These are phyloP conservation scores for Nitzschia inconspicua DNA, from an alignment of 108 stramenopile species.

Conservation along the genomic window DNA sequence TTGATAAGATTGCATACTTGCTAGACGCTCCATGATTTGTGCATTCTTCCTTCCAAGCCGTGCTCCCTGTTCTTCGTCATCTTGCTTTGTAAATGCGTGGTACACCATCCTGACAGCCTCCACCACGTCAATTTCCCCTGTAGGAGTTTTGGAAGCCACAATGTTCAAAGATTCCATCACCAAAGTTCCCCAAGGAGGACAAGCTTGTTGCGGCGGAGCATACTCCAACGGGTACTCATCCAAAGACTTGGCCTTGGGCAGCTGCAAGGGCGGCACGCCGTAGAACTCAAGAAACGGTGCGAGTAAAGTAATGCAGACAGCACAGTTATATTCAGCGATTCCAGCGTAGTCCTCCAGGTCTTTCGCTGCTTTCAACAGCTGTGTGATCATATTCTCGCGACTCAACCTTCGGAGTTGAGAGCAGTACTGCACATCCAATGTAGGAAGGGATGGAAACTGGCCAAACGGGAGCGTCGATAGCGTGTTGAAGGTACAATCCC, in stretches of 20 bases:
- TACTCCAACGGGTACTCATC: conserved; percentile 82
- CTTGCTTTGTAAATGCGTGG: conserved; percentile 70
- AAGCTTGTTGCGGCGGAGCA: conserved; percentile 62
- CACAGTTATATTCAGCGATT: conserved; percentile 75
- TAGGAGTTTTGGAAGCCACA: conserved; percentile 32
- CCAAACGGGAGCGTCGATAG: conserved; percentile 56
- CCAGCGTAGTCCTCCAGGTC: conserved; percentile 84
- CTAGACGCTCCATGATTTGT: conserved; percentile 87
- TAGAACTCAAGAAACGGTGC: conserved; percentile 62
- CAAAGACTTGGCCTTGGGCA: conserved; percentile 66
- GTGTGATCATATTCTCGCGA: conserved; percentile 77
- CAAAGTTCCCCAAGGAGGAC: conserved; percentile 79
- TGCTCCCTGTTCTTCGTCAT: conserved; percentile 81
- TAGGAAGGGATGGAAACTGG: conserved; percentile 72
- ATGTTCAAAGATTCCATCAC: conserved; percentile 72
- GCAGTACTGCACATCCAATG: conserved; percentile 83
- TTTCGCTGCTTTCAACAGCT: conserved; percentile 70
- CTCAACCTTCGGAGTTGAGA: conserved; percentile 71
- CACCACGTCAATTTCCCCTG: conserved; percentile 26
- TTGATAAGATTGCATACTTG: conserved; percentile 83
- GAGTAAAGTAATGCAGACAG: conserved; percentile 68
- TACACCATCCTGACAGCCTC: conserved; percentile 55
- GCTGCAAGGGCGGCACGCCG: conserved; percentile 42
- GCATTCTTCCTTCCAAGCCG: conserved; percentile 83
- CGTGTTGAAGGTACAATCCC: conserved; percentile 60